phyloP scores from a whole-genome alignment of 2,329 filamentous ascomycete species.

The Zymoseptoria pseudotritici region DNA sequence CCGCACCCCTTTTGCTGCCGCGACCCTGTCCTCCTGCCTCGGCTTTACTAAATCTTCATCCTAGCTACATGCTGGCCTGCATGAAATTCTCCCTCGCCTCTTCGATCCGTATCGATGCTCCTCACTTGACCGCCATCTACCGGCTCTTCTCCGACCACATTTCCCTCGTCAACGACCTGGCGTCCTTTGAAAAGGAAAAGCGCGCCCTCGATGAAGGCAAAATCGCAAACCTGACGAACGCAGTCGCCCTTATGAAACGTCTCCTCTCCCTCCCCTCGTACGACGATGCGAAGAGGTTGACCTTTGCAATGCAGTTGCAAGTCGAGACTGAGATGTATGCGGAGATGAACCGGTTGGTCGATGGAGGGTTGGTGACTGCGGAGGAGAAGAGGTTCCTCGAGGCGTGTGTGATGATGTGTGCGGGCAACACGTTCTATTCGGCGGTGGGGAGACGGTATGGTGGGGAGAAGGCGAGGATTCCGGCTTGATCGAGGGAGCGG shows the following conservation, averaged over 20 bases:
- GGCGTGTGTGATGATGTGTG: not conserved
- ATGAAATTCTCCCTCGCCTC: not conserved
- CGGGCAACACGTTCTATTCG: not conserved
- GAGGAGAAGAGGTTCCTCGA: not conserved
- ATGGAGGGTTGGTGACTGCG: not conserved
- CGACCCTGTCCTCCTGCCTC: too few species aligned
- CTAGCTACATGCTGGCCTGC: not conserved
- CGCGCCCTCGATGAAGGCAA: not conserved
- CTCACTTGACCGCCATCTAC: not conserved
- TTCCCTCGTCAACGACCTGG: not conserved
- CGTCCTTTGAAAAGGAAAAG: not conserved
- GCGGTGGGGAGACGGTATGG: not conserved
- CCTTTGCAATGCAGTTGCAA: not conserved
- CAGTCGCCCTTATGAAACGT: not conserved
- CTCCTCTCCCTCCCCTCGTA: not conserved
- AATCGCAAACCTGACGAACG: not conserved
- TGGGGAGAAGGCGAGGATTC: not conserved
- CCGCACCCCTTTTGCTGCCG: too few species aligned
- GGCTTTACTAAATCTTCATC: too few species aligned
- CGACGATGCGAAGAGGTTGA: not conserved
- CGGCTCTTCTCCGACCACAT: not conserved
- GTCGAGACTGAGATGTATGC: not conserved
- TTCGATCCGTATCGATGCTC: not conserved
- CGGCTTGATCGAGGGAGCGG: not conserved
- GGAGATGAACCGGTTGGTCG: not conserved